Evolutionary conservation across 2,329 filamentous ascomycete species (phyloP).

Genomic region (Botryotinia narcissicola): DNA sequence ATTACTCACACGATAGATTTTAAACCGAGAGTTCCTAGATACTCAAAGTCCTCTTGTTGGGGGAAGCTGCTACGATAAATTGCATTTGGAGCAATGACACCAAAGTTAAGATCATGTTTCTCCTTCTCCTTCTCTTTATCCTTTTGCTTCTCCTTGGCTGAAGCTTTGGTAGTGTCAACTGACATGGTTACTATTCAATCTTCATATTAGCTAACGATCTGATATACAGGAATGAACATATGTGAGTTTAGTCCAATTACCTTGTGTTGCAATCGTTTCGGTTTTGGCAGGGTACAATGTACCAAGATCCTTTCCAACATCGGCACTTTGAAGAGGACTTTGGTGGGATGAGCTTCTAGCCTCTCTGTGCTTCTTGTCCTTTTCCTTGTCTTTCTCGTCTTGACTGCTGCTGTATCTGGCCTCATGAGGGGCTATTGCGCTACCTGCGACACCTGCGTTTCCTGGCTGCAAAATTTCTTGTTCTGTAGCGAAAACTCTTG

Average conservation of each 20-base stretch:
- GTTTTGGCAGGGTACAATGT: constrained; percentile 23
- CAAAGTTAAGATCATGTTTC: constrained; percentile 68
- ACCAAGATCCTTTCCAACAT: constrained; percentile 26
- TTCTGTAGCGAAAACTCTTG: constrained; percentile 28
- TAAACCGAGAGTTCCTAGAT: constrained; percentile 64
- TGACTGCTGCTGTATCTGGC: constrained; percentile 11
- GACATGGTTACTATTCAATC: constrained; percentile 23
- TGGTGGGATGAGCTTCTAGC: constrained; percentile 18
- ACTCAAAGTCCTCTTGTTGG: constrained; percentile 64
- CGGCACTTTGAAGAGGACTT: constrained; percentile 17
- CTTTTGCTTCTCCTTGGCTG: constrained; percentile 20
- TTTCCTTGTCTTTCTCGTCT: constrained; percentile 24
- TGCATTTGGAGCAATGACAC: constrained; percentile 63
- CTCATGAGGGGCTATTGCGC: constrained; percentile 11
- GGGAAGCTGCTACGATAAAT: constrained; percentile 84
- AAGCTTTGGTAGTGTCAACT: constrained; percentile 23
- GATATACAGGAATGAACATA: neutral
- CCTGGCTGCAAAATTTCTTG: constrained; percentile 21
- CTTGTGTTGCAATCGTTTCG: constrained; percentile 26
- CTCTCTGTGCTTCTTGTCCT: constrained; percentile 15
- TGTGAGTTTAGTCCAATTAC: constrained; percentile 22
- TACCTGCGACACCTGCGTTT: neutral
- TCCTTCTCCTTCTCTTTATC: neutral
- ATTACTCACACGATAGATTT: constrained; percentile 73
- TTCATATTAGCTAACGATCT: constrained; percentile 19